These are phyloP conservation scores for Chaetomium globosum DNA, from an alignment of 2,329 filamentous ascomycete species.

Conservation along the genomic window DNA sequence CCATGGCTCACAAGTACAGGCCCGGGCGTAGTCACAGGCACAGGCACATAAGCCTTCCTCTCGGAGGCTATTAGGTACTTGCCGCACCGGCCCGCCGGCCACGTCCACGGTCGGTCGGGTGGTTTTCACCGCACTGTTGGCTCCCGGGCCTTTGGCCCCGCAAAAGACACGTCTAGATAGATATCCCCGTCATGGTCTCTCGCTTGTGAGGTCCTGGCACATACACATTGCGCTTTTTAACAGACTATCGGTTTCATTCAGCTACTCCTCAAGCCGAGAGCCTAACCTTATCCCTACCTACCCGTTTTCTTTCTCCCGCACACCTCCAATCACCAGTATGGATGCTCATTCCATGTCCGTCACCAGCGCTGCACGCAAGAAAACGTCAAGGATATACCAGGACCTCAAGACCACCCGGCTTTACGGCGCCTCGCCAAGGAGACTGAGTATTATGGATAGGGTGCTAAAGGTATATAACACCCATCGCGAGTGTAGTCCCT, in stretches of 20 bases:
- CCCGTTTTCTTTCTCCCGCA: background rate
- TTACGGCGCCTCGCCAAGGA: constrained; percentile 19
- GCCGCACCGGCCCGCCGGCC: constrained; percentile 1
- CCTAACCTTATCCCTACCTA: background rate
- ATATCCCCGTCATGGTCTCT: background rate
- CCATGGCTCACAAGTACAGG: background rate
- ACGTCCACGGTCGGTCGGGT: background rate
- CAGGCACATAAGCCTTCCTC: background rate
- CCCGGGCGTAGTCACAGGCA: too few species aligned
- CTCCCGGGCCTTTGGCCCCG: background rate
- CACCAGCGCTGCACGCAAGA: constrained; percentile 31
- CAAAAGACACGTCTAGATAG: background rate
- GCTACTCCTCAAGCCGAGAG: background rate
- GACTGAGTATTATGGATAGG: constrained; percentile 31
- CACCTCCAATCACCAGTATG: constrained; percentile 25
- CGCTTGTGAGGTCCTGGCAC: background rate
- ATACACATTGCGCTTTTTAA: constrained; percentile 1
- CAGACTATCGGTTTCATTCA: background rate
- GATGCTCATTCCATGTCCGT: constrained; percentile 38
- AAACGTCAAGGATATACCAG: constrained; percentile 35
- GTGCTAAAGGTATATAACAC: constrained; percentile 31
- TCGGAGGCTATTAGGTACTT: background rate
- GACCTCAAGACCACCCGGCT: constrained; percentile 30
- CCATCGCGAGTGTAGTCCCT: background rate
- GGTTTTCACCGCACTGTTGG: background rate